Evolutionary conservation across 1,139 yeast species (phyloP), one percentile per base, ranked within the genome.

Genomic region (Scheffersomyces quercinus): DNA sequence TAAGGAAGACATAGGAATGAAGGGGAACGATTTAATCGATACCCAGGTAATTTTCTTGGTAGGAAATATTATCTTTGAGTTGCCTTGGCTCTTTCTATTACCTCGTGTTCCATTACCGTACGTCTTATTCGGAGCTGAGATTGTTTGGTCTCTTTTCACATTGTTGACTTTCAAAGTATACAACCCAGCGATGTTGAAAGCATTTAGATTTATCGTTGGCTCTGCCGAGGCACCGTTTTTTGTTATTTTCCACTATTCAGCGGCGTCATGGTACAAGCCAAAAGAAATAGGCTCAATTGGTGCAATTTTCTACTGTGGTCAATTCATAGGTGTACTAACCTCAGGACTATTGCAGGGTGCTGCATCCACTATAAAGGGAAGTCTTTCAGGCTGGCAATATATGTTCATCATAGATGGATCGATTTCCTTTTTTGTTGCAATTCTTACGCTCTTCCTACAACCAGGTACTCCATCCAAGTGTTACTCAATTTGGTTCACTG

Each of bases 381-480:
- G 29, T 3, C 48, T 63, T 33, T 49, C 52, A 15, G 67, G 67
- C 7, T 65, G 70, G 70, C 61, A 59, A 45, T 63, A 62, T 61
- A 58, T 64, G 55, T 65, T 64, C 44, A 58, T 65, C 14, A 56
- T 65, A 16, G 68, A 65, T 45, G 66, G 67, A 10, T 29, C 55
- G 6, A 52, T 62, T 10, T 60, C 68, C 5, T 46, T 63, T 11
- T 58, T 51, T n/a, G 61, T 63, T 14, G 65, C 66, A 1, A 37
- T 60, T 37, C 37, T 62, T 31, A 60, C 61, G 1, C 50, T 64
- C 26, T 51, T 59, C 41, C 53, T 58, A 52, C 60, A 59, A 35
- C 70, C 70, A 11, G 68, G 68, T 5, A 62, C 67, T 6, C 67
- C 68, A 3, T 47, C 57, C 28, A 58, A 53, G 42, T 62, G 67